Base-by-base conservation (phyloP, 495 filamentous ascomycete genomes). In the Penicillium cosmopolitanum region DNA sequence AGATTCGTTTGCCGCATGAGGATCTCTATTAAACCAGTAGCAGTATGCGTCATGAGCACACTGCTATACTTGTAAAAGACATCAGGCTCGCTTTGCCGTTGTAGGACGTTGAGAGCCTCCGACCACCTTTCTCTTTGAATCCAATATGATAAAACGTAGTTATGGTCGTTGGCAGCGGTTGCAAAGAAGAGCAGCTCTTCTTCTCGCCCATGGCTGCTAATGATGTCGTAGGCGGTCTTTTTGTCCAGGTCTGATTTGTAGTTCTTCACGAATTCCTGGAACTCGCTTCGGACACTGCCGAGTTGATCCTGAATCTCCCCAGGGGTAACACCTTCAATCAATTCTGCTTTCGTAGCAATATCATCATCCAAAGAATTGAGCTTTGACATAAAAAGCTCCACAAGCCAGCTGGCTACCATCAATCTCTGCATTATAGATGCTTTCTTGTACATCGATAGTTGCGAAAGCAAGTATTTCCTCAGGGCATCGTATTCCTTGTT, bases 351-450 rank as follows among this genome's bases (percentile, higher is more conserved):
- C 0, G 96, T 96, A 36, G 92, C 88, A 52, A 98, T 91, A 13
- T 91, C 92, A 70, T 98, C 95, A 68, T 98, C 96, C 0, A 98
- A 85, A 4, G 89, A 88, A 66, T 98, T 97, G 33, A 98, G 80
- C 74, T 97, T 97, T 3, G 92, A 89, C 95, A 98, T 98, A 73
- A 95, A 98, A 7, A 97, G 81, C 64, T 98, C 95, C 16, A 97
- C 81, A 51, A 98, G 84, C 95, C 95, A 98, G 65, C 88, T 92
- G 23, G 95, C 89, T 55, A 97, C 87, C 93, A 98, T 96, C 35
- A 89, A 87, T 53, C 95, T 77, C 74, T 98, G 95, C 96, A 97
- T 98, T 19, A 88, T 76, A 8, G 84, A 86, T 15, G 88, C 82
- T 72, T 92, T 96, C 74, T 92, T 96, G 68, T 93, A 87, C 21